Base-by-base conservation (phyloP, 2,329 filamentous ascomycete species). In the Neofusicoccum sp. region DNA sequence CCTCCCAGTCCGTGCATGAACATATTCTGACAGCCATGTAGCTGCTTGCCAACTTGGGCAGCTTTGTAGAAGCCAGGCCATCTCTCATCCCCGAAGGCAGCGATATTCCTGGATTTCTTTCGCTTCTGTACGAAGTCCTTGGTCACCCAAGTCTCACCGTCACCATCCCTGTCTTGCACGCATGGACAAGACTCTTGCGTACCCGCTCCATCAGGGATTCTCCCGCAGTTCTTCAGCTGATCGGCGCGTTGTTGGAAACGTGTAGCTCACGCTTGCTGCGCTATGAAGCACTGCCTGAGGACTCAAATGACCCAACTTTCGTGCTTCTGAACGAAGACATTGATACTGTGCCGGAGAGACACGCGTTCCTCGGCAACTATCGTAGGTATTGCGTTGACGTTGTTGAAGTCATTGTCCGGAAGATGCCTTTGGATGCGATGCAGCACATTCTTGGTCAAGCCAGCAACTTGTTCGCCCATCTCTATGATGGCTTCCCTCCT, bases 321-420 rank as follows among this genome's bases (percentile, higher is more conserved):
- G 79, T 91, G 9, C 95, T 96, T 66, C 81, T 99, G 1, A 82
- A 92, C 68, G 93, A 98, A 70, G 95, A 99, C 71, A 96, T 96
- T 60, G 95, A 99, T 70, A 98, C 93, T 0, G 81, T 93, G 20
- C 95, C 95, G 0, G 95, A 99, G 72, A 85, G 92, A 26, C 95
- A 99, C 75, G 91, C 92, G 1, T 99, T 99, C 72, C 82, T 98
- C 9, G 92, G 93, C 3, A 98, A 99, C 70, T 99, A 99, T 73
- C 84, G 95, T 40, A 85, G 95, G 62, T 98, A 96, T 70, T 95
- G 92, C 72, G 87, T 88, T 3, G 88, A 90, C 62, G 85, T 97
- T 28, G 91, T 99, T 60, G 93, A 98, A 75, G 84, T 84, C 14
- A 91, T 98, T 64, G 91, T 96, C 24, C 84, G 90, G 65, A 84